Base-by-base conservation (phyloP, 2,329 filamentous ascomycete genomes). In the Aspergillus texensis region DNA sequence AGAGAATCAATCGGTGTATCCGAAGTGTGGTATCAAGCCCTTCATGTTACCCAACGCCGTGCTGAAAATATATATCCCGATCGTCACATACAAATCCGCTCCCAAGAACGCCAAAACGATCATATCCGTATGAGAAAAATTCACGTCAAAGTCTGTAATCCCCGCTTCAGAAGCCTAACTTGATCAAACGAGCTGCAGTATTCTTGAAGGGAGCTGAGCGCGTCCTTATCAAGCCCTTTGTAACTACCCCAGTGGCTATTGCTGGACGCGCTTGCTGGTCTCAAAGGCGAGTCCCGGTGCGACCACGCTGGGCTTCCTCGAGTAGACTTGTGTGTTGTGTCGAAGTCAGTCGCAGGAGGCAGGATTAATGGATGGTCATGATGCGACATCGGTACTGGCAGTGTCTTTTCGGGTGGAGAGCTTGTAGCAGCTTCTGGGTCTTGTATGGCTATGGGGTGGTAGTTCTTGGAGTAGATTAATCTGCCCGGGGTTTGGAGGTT, bases 101-200 rank as follows among this genome's bases (percentile, higher is more conserved):
- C 19, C 19, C 28, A 32, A 28, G 45, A 48, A 32, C 48, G 48
- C 48, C 19, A 21, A 34, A 30, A 14, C 1, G 16, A 16, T 14
- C 45, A 12, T 24, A 24, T 28, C 28, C 6, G 26, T 10, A 28
- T 12, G n/a, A 45, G n/a, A 14, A 48, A 30, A 30, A 28, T 3
- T 36, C 32, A 54, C n/a, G 10, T 34, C 12, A 55, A 19, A 19
- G 32, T 55, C 12, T 55, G 52, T 26, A 55, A 32, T 5, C 52
- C 52, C 3, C 52, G 30, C 16, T 39, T 55, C 21, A 55, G 11
- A 16, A 55, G 21, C 14, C 52, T 14, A 2, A 55, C 52, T 55
- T 55, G n/a, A 39, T 55, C 52, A 19, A 55, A 55, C 14, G 52
- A 55, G 34, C 52, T 55, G n/a, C 52, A 55, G 52, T 55, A 55